Percentiles rank a stretch among this genome's conserved stretches.
Evolutionary conservation across 1,284 basidiomycete genomes (phyloP).

Genomic region (Cutaneotrichosporon sp.): DNA sequence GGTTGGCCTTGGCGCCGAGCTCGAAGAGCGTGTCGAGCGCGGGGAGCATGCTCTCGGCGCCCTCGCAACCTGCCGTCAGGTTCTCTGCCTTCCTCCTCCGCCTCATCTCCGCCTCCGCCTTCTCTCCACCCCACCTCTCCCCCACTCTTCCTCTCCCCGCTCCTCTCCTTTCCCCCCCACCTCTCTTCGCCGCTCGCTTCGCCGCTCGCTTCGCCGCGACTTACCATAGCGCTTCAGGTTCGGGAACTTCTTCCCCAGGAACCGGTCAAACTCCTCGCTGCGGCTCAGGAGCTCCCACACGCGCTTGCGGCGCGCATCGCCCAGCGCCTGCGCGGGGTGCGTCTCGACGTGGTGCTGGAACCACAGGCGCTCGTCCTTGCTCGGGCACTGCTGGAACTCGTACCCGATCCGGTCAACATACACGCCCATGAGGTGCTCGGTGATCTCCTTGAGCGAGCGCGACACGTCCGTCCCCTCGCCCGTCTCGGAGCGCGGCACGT

Average conservation of each 20-base stretch:
- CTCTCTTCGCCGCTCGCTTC: too few species aligned
- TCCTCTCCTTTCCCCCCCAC: neutral
- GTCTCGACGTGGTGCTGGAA: slow-evolving; percentile 81
- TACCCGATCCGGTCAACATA: slow-evolving; percentile 83
- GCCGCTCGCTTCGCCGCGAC: slow-evolving; percentile 8
- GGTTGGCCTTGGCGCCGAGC: slow-evolving; percentile 65
- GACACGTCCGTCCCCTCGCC: slow-evolving; percentile 63
- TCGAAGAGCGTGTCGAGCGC: slow-evolving; percentile 75
- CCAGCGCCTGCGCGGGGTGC: slow-evolving; percentile 53
- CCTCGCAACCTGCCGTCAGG: slow-evolving; percentile 59
- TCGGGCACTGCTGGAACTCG: slow-evolving; percentile 63
- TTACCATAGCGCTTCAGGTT: slow-evolving; percentile 48
- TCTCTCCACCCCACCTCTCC: neutral
- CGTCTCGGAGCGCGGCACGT: slow-evolving; percentile 50
- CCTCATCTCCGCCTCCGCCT: neutral
- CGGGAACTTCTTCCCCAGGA: slow-evolving; percentile 49
- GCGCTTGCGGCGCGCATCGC: slow-evolving; percentile 56
- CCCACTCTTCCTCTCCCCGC: neutral
- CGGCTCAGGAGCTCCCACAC: slow-evolving; percentile 69
- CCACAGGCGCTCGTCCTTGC: slow-evolving; percentile 59
- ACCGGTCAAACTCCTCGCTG: slow-evolving; percentile 73
- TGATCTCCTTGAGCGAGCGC: slow-evolving; percentile 63
- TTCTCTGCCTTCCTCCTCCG: neutral
- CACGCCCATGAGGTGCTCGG: slow-evolving; percentile 65
- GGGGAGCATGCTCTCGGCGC: slow-evolving; percentile 86